Conservation (phyloP, 148 eudicot species). For the Arctostaphylos glauca region DNA sequence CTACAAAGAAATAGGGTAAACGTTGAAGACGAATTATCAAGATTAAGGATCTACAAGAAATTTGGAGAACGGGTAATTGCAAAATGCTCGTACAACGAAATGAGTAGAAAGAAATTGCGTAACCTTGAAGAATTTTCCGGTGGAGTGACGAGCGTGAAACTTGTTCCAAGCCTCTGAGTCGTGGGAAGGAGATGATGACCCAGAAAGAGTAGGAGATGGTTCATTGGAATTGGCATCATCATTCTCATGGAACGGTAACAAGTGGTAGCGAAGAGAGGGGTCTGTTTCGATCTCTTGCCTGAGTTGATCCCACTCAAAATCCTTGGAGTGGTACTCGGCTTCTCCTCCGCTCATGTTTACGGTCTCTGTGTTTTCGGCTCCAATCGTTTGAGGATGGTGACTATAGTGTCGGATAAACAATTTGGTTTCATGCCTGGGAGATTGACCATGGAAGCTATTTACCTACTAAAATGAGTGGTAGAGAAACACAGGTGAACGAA, state of each 20-base stretch:
- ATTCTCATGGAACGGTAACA: conserved; percentile 24
- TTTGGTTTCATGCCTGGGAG: too few relatives aligned
- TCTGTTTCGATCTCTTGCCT: conserved; percentile 49
- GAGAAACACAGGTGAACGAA: too few relatives aligned
- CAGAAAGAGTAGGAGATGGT: neutral
- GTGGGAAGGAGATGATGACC: conserved; percentile 12
- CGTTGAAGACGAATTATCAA: neutral
- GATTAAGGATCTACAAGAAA: neutral
- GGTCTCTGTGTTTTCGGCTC: neutral
- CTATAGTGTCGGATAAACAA: too few relatives aligned
- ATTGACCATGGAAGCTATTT: too few relatives aligned
- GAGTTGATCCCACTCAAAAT: conserved; percentile 78
- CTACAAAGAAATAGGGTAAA: neutral
- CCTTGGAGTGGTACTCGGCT: conserved; percentile 74
- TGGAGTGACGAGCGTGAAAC: conserved; percentile 80
- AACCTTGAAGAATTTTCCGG: conserved; percentile 96
- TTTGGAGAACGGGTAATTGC: neutral
- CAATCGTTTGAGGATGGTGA: too few relatives aligned
- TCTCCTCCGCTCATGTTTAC: conserved; percentile 7
- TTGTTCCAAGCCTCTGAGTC: conserved; percentile 68
- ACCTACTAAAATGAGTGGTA: too few relatives aligned
- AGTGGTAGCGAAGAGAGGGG: conserved; percentile 57
- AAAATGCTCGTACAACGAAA: neutral
- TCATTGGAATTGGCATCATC: neutral
- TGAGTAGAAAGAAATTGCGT: neutral